These are phyloP conservation scores for Penicillium paxilli DNA, from an alignment of 495 filamentous ascomycete species.

Conservation along the genomic window DNA sequence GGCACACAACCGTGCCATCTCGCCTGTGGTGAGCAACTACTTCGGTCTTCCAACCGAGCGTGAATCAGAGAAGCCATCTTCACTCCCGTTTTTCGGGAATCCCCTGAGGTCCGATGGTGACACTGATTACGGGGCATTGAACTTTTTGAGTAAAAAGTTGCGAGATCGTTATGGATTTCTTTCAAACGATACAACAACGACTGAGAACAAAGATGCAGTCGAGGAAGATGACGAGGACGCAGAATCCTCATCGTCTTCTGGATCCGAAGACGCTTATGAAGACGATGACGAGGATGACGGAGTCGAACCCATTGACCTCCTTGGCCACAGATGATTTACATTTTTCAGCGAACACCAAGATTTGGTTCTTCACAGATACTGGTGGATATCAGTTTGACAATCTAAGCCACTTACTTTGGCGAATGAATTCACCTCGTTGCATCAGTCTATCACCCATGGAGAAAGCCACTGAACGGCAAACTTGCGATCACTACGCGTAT, in stretches of 20 bases:
- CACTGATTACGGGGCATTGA: conserved; percentile 57
- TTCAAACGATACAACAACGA: conserved; percentile 26
- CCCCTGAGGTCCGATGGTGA: conserved; percentile 35
- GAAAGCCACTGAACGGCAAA: no score
- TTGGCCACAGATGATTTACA: conserved; percentile 63
- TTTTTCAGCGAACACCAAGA: no score
- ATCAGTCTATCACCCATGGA: no score
- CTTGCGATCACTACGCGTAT: no score
- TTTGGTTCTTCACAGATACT: no score
- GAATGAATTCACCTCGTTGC: no score
- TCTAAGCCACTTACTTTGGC: no score
- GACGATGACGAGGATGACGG: conserved; percentile 52
- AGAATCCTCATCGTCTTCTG: conserved; percentile 12
- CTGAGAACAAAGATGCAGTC: conserved; percentile 15
- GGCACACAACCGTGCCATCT: conserved; percentile 40
- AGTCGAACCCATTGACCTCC: conserved; percentile 62
- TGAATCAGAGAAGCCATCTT: conserved; percentile 32
- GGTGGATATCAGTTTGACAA: no score
- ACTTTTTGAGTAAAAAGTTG: conserved; percentile 56
- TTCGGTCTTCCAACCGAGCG: conserved; percentile 45
- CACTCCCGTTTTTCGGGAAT: conserved; percentile 39
- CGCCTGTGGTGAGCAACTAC: conserved; percentile 43
- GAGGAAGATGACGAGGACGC: conserved; percentile 48
- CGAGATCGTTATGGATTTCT: conserved; percentile 45
- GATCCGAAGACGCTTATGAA: conserved; percentile 47